Conservation (phyloP, 2,329 filamentous ascomycete species). For the Xylariaceae sp. region DNA sequence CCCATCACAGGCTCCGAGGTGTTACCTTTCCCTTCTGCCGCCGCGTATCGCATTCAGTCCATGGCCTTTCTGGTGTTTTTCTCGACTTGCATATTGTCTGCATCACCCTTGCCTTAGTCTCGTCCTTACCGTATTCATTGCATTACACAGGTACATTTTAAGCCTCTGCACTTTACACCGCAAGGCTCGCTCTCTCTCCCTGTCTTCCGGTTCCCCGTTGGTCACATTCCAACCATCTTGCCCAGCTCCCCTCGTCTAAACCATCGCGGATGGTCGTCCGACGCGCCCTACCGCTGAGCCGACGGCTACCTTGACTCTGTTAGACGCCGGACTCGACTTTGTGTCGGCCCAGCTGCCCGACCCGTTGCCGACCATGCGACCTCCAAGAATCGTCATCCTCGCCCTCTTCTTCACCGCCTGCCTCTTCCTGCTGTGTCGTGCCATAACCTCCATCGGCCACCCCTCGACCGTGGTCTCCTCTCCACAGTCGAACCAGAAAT, state of each 20-base stretch:
- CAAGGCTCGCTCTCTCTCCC: background rate
- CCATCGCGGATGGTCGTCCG: conserved; percentile 17
- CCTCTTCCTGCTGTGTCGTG: conserved; percentile 48
- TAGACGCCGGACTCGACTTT: conserved; percentile 1
- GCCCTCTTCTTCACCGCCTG: conserved; percentile 45
- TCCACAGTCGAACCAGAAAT: conserved; percentile 25
- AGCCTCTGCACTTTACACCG: too few species aligned
- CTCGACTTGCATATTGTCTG: background rate
- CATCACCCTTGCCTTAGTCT: too few species aligned
- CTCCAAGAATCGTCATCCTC: conserved; percentile 47
- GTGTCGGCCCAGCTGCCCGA: background rate
- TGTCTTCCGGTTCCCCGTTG: background rate
- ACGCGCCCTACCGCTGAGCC: conserved; percentile 16
- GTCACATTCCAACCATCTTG: background rate
- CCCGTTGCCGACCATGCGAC: conserved; percentile 38
- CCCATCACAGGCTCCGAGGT: background rate
- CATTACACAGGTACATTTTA: too few species aligned
- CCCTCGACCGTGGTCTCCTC: conserved; percentile 19
- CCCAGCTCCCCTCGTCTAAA: background rate
- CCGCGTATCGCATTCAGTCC: background rate
- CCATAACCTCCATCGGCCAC: conserved; percentile 34
- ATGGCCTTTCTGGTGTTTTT: background rate
- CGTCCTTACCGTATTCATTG: too few species aligned
- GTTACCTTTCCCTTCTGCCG: background rate
- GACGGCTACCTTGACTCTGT: conserved; percentile 13